Base-by-base conservation (phyloP, 169 alveolate genomes). In the Plasmodium sp. region DNA sequence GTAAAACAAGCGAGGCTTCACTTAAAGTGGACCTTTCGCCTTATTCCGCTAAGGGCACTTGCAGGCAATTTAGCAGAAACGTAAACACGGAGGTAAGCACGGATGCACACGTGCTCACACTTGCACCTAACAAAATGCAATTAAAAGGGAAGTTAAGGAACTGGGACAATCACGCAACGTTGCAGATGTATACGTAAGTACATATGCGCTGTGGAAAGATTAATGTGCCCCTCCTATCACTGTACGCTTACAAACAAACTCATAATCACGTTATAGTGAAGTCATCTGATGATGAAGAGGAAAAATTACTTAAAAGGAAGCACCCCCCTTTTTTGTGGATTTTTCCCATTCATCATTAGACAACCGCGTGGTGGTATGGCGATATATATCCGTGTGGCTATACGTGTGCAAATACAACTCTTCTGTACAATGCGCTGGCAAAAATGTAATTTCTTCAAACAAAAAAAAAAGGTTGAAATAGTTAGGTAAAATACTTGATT, bases 191-290 rank as follows among this genome's bases (percentile, higher is more conserved):
- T 51, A 45, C 41, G 43, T 27, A 43, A 27, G 88, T 77, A 77
- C 74, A 51, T 45, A 81, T 81, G 14, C 36, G 77, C 18, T 43
- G 18, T 18, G 67, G 18, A 41, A 7, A 3, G 67, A 81, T 81
- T 31, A 51, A n/a, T 3, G 16, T 9, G 7, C 36, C 67, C n/a
- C 12, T n/a, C 74, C 14, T 51, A 81, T 80, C 18, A 2, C 7
- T 80, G 43, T 81, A 12, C 67, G 39, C 67, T 45, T 81, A 12
- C n/a, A 51, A 81, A 81, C 88, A 81, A 81, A 14, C 67, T 43
- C 34, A 81, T 45, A 81, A 81, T 81, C 79, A 81, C 75, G 33
- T 81, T 81, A 27, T 43, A 51, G 36, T 43, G 36, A 51, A 81
- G 39, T 22, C 56, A 45, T 81, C 75, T 16, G 31, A 81, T 18